Evolutionary conservation across 768 basidiomycete genomes (phyloP), one percentile per base, ranked within the genome.

Genomic region (Tylopilus vinaceipallidus): DNA sequence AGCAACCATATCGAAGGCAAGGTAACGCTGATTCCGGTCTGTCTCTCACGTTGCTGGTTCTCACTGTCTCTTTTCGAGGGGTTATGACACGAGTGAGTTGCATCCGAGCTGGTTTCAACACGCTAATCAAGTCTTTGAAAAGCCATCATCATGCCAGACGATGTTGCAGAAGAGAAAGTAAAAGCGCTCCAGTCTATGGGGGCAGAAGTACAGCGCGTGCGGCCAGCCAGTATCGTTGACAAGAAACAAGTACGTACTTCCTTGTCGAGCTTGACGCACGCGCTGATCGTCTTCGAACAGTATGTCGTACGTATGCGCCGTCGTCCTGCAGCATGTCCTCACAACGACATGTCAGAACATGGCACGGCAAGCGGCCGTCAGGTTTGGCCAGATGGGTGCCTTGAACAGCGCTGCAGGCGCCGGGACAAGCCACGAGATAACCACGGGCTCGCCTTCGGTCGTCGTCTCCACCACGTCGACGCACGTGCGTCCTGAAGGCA

Each of bases 171-270:
- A 49, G 95, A 99, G 69, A 99, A 99, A 63, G 85, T 93, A 3
- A 84, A 87, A 56, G 85, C 91, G 0, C 71, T 98, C 17, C 75
- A 79, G 48, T 82, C 87, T 2, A 81, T 98, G 1, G 95, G 95
- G 6, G 95, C 95, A 0, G 74, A 81, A n/a, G 89, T 98, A 1
- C 88, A 91, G 61, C 79, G 88, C 45, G 92, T 95, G 24, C 78
- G 92, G n/a, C 92, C 93, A 4, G 89, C 91, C 4, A 95, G 94
- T 58, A 98, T 98, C 53, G 88, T 99, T 12, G 95, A 98, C 72
- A 91, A 92, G 70, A 93, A 92, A 65, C 94, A 97, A 80, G 90
- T 86, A 43, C 35, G 76, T 58, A 33, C 44, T 45, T 29, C 32
- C 1, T 5, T n/a, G n/a, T 4, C 20, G 17, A 14, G 26, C 4